Evolutionary conservation across 805 yeast species (phyloP).

Genomic region (Candida ulmi): DNA sequence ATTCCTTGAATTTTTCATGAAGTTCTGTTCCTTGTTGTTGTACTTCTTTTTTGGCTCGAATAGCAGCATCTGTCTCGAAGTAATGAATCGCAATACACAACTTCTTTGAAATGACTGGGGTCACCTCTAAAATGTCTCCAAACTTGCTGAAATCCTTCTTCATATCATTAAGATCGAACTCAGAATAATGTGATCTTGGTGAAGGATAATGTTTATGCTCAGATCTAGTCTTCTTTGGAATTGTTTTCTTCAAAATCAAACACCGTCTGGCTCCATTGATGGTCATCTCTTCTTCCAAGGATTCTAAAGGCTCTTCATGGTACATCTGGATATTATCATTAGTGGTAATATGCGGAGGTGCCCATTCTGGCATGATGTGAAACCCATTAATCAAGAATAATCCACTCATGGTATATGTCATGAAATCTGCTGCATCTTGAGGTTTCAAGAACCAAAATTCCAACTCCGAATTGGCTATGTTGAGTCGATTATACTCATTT

Average conservation of each 20-base stretch:
- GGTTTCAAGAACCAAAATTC: slow-evolving; percentile 49
- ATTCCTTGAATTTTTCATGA: slow-evolving; percentile 42
- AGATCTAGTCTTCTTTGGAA: slow-evolving; percentile 19
- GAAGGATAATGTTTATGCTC: slow-evolving; percentile 32
- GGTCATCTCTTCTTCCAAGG: slow-evolving; percentile 26
- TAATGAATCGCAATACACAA: slow-evolving; percentile 57
- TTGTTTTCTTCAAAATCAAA: slow-evolving; percentile 40
- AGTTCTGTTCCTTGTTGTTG: slow-evolving; percentile 30
- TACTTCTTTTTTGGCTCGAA: slow-evolving; percentile 47
- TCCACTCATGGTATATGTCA: slow-evolving; percentile 44
- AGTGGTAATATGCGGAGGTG: slow-evolving; percentile 7
- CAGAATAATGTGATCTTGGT: slow-evolving; percentile 37
- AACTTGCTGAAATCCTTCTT: slow-evolving; percentile 44
- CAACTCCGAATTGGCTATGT: slow-evolving; percentile 25
- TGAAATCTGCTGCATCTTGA: slow-evolving; percentile 50
- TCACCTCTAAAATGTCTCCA: slow-evolving; percentile 57
- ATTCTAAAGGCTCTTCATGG: slow-evolving; percentile 14
- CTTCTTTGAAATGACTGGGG: slow-evolving; percentile 63
- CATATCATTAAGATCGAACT: slow-evolving; percentile 40
- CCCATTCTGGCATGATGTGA: slow-evolving; percentile 44
- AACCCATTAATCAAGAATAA: slow-evolving; percentile 56
- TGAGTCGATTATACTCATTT: slow-evolving; percentile 6
- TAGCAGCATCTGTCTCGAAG: slow-evolving; percentile 53
- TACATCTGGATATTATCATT: background rate
- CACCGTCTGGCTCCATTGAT: slow-evolving; percentile 49